phyloP scores from a whole-genome alignment of 768 basidiomycete genomes.

The Lactarius indigo region DNA sequence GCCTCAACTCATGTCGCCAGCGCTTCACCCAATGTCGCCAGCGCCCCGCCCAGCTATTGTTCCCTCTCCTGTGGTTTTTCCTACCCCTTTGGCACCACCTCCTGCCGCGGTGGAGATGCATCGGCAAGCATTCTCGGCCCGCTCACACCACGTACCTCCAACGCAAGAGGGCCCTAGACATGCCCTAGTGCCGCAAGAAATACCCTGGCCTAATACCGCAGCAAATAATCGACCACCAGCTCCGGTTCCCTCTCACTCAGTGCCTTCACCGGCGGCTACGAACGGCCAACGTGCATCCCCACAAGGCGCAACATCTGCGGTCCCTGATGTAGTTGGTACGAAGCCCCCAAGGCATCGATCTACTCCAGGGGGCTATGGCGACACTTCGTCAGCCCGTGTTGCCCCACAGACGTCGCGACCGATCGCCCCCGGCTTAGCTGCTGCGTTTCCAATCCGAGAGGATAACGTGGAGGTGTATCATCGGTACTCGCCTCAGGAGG shows the following conservation, averaged over 20 bases:
- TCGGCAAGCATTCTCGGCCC: not conserved
- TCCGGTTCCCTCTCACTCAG: slow-evolving; percentile 8
- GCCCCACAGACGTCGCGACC: slow-evolving; percentile 14
- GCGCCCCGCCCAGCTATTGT: slow-evolving; percentile 6
- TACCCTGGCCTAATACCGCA: not conserved
- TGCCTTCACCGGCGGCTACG: slow-evolving; percentile 1
- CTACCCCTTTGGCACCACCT: slow-evolving; percentile 5
- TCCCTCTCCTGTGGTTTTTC: slow-evolving; percentile 17
- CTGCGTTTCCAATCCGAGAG: slow-evolving; percentile 25
- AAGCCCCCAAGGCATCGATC: slow-evolving; percentile 15
- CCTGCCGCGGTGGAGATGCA: slow-evolving; percentile 2
- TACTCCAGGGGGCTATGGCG: not conserved
- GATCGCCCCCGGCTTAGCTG: slow-evolving; percentile 18
- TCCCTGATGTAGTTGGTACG: slow-evolving; percentile 4
- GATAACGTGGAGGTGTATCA: slow-evolving; percentile 15
- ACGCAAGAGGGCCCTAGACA: not conserved
- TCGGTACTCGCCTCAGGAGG: slow-evolving; percentile 5
- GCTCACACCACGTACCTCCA: not conserved
- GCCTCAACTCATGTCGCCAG: too few relatives aligned
- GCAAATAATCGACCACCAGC: not conserved
- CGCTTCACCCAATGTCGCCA: not conserved
- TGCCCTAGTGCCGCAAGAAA: not conserved
- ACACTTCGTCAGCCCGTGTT: slow-evolving; percentile 1
- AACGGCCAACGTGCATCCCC: slow-evolving; percentile 14
- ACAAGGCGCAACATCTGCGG: not conserved